These are phyloP conservation scores for Aquilaria yunnanensis DNA, from an alignment of 345 rosid genomes.

Conservation along the genomic window DNA sequence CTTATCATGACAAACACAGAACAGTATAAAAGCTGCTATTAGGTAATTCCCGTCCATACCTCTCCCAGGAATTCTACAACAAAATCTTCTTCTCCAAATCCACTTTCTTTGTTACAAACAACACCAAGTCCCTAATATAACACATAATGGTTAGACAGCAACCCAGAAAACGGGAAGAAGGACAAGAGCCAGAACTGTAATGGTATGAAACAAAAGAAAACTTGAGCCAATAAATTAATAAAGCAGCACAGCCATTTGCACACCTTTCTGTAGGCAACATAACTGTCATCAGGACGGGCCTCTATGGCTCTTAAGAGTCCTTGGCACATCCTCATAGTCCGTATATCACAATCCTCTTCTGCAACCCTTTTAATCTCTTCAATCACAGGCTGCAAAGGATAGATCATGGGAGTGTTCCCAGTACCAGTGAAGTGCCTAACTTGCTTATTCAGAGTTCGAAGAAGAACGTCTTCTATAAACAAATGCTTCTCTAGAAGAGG, in stretches of 20 bases:
- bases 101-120: constrained; percentile 93
- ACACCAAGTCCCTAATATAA: constrained; percentile 89
- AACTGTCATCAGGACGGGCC: constrained; percentile 83
- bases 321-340: constrained; percentile 63
- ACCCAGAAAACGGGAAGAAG: not conserved
- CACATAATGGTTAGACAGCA: constrained; percentile 23
- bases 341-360: constrained; percentile 56
- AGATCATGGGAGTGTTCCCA: constrained; percentile 91
- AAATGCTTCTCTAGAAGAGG: constrained; percentile 65
- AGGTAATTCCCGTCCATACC: constrained; percentile 43
- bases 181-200: constrained; percentile 2
- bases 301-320: constrained; percentile 82
- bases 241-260: constrained; percentile 3
- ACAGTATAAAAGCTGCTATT: not conserved
- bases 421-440: constrained; percentile 82
- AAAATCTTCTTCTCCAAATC: constrained; percentile 92
- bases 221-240: constrained; percentile 1
- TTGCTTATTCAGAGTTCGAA: constrained; percentile 75
- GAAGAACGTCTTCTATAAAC: constrained; percentile 85
- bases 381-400: constrained; percentile 67
- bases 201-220: not conserved
- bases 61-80: constrained; percentile 99
- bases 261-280: constrained; percentile 98
- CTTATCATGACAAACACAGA: not conserved
- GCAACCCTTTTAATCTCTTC: constrained; percentile 79